These are phyloP conservation scores for Pyrenophora teres DNA, from an alignment of 2,329 filamentous ascomycete species.

Conservation along the genomic window DNA sequence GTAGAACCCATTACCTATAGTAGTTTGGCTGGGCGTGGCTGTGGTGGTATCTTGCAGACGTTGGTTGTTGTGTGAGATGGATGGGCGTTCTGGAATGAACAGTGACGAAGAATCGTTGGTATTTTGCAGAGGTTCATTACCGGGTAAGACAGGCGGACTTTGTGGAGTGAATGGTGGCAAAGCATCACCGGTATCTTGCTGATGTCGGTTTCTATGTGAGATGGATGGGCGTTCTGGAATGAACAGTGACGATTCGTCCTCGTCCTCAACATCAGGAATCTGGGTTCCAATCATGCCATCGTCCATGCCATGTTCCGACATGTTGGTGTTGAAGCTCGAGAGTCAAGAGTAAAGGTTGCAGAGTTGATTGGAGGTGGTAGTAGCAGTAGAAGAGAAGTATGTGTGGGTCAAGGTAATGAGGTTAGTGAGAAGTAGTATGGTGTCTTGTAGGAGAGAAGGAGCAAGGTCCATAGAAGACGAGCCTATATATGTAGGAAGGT, in stretches of 20 bases:
- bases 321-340: background rate
- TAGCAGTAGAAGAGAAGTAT: background rate
- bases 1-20: background rate
- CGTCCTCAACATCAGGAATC: background rate
- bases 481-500: background rate
- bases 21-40: slow-evolving; percentile 1
- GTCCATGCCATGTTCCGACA: slow-evolving; percentile 3
- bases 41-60: background rate
- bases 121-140: no score
- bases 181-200: background rate
- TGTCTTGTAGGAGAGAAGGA: slow-evolving; percentile 6
- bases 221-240: slow-evolving; percentile 14
- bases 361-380: background rate
- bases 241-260: slow-evolving; percentile 18
- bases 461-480: no score
- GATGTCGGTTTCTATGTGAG: background rate
- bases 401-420: background rate
- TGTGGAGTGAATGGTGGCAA: no score
- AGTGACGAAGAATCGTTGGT: slow-evolving; percentile 12
- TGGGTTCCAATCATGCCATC: slow-evolving; percentile 4
- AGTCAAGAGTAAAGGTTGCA: background rate
- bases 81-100: slow-evolving; percentile 18
- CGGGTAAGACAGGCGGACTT: no score
- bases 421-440: background rate
- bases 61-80: background rate